phyloP scores from a whole-genome alignment of 306 rosid species.

The Echinosophora koreensis region DNA sequence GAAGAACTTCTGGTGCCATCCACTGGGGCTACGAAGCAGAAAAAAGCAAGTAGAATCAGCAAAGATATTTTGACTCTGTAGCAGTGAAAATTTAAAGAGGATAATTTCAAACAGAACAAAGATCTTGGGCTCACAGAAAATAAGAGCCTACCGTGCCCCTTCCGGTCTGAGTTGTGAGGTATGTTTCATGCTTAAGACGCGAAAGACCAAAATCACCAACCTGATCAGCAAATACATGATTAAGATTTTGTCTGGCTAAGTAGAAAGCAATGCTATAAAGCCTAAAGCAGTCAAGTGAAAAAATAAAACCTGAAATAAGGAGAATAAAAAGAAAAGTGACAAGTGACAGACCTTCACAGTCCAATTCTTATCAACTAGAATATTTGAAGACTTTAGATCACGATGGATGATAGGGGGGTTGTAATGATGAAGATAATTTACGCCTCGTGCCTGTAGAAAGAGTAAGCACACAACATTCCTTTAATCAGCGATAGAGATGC shows the following conservation, averaged over 20 bases:
- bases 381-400: conserved; percentile 95
- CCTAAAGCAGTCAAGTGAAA: conserved; percentile 11
- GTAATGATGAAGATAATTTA: conserved; percentile 94
- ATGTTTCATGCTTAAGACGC: conserved; percentile 57
- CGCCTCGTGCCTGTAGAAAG: conserved; percentile 86
- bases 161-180: conserved; percentile 52
- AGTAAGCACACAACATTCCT: conserved; percentile 38
- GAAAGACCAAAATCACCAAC: conserved; percentile 66
- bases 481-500: conserved; percentile 37
- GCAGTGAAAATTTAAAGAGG: conserved; percentile 6
- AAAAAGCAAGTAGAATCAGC: conserved; percentile 40
- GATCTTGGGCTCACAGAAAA: conserved; percentile 26
- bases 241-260: conserved; percentile 34
- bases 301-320: conserved; percentile 4
- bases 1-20: conserved; percentile 68
- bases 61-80: conserved; percentile 22
- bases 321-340: conserved; percentile 32
- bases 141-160: conserved; percentile 57
- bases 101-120: conserved; percentile 37
- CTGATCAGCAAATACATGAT: conserved; percentile 45
- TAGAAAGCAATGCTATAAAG: conserved; percentile 4
- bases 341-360: conserved; percentile 81
- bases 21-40: conserved; percentile 57
- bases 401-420: conserved; percentile 96
- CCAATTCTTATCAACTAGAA: conserved; percentile 92